These are phyloP conservation scores for Eutrema heterophyllum DNA, from an alignment of 345 rosid species.

Conservation along the genomic window DNA sequence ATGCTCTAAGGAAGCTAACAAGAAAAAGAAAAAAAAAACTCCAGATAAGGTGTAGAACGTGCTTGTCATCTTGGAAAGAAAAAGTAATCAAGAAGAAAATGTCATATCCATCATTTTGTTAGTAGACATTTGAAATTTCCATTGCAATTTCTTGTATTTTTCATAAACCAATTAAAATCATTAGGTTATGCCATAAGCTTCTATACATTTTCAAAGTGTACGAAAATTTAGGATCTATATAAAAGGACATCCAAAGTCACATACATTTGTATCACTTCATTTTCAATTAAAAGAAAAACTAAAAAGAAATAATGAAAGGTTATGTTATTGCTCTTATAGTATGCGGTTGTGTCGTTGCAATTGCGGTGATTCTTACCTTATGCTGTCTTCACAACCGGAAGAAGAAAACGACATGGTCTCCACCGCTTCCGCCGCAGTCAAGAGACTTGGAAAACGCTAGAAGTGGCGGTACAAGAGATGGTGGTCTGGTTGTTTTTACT, in stretches of 20 bases:
- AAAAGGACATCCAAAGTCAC: neutral
- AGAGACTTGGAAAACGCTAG: conserved; percentile 20
- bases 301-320: conserved; percentile 10
- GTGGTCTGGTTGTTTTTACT: conserved; percentile 11
- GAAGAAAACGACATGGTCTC: neutral
- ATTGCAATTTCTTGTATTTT: neutral
- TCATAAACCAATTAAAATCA: neutral
- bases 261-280: neutral
- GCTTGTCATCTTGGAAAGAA: neutral
- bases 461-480: conserved; percentile 15
- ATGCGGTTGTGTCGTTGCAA: conserved; percentile 5
- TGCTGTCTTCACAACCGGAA: neutral
- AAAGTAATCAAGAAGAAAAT: neutral
- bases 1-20: too few relatives aligned
- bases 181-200: neutral
- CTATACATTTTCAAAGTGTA: neutral
- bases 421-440: neutral
- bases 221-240: neutral
- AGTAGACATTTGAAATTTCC: neutral
- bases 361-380: conserved; percentile 4
- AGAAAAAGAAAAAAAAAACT: neutral
- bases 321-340: conserved; percentile 17
- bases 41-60: neutral
- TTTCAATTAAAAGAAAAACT: neutral
- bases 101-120: neutral